A percentile compares a stretch with the other conserved stretches of the same genome.
phyloP scores from a whole-genome alignment of 495 filamentous ascomycete genomes.

The Amphirosellinia nigrospora region DNA sequence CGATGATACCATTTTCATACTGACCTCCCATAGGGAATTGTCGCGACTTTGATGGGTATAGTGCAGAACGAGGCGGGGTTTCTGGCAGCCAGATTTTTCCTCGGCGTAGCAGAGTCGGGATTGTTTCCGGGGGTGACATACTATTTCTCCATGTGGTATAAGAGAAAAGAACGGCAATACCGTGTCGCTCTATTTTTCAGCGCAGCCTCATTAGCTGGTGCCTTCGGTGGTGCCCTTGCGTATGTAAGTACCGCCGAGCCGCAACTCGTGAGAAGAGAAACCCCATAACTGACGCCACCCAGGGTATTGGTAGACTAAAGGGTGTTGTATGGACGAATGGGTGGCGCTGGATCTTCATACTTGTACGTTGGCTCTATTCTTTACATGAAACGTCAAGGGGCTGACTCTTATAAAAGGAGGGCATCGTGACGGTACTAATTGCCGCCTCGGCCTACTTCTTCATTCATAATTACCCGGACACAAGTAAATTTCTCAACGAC shows the following conservation, averaged over 20 bases:
- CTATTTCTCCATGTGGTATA: constrained; percentile 88
- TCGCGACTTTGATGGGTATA: constrained; percentile 74
- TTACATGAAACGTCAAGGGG: not conserved
- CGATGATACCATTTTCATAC: not conserved
- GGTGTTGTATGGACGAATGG: constrained; percentile 69
- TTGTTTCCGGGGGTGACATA: constrained; percentile 80
- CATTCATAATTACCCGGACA: constrained; percentile 73
- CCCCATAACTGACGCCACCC: not conserved
- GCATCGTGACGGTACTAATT: constrained; percentile 69
- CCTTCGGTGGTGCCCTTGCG: constrained; percentile 80
- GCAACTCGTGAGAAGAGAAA: not conserved
- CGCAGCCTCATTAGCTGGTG: constrained; percentile 75
- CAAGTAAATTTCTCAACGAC: constrained; percentile 69
- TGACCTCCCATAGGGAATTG: constrained; percentile 59
- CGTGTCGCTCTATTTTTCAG: constrained; percentile 79
- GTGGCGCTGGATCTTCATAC: constrained; percentile 86
- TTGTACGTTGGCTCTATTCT: constrained; percentile 52
- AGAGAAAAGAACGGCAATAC: constrained; percentile 70
- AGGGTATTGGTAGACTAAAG: constrained; percentile 64
- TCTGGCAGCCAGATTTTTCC: constrained; percentile 67
- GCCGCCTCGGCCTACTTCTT: constrained; percentile 67
- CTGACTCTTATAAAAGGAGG: constrained; percentile 58
- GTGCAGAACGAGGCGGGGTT: constrained; percentile 70
- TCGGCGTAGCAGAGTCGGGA: constrained; percentile 62
- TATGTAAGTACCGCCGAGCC: constrained; percentile 45